Percentiles rank a stretch among this genome's conserved stretches.
These are phyloP conservation scores for Rhizoclosmatium sp. DNA, from an alignment of 192 early-diverging fungal species.

Conservation along the genomic window DNA sequence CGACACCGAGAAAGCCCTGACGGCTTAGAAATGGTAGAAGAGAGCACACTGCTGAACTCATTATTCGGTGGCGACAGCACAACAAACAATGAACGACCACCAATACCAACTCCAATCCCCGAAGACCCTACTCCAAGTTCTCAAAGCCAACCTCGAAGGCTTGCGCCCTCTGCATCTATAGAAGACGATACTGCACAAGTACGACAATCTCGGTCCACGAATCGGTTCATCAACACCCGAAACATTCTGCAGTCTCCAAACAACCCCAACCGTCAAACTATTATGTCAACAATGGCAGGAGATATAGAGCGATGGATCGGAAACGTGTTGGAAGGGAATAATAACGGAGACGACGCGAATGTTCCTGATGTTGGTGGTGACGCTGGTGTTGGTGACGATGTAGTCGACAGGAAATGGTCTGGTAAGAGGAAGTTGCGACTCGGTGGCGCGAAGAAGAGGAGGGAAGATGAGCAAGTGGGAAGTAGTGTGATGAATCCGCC, in stretches of 20 bases:
- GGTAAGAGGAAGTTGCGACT: background rate
- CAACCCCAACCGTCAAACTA: background rate
- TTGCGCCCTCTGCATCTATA: background rate
- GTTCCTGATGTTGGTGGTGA: background rate
- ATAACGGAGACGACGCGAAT: background rate
- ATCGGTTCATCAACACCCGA: background rate
- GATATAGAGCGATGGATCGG: constrained; percentile 7
- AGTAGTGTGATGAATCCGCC: too few species aligned
- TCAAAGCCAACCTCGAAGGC: background rate
- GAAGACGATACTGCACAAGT: background rate
- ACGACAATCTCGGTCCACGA: background rate
- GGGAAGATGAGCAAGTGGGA: too few species aligned
- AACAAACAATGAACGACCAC: background rate
- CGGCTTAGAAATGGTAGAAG: background rate
- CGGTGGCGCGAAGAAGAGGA: background rate
- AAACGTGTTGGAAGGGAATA: background rate
- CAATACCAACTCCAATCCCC: background rate
- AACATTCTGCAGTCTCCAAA: background rate
- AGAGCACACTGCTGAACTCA: background rate
- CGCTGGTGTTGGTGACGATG: background rate
- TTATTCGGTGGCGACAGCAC: background rate
- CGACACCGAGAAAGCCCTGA: background rate
- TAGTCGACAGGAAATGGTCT: background rate
- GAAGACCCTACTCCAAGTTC: background rate
- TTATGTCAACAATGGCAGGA: background rate